Evolutionary conservation across 2,329 filamentous ascomycete species (phyloP).

Genomic region (Trichophyton verrucosum): DNA sequence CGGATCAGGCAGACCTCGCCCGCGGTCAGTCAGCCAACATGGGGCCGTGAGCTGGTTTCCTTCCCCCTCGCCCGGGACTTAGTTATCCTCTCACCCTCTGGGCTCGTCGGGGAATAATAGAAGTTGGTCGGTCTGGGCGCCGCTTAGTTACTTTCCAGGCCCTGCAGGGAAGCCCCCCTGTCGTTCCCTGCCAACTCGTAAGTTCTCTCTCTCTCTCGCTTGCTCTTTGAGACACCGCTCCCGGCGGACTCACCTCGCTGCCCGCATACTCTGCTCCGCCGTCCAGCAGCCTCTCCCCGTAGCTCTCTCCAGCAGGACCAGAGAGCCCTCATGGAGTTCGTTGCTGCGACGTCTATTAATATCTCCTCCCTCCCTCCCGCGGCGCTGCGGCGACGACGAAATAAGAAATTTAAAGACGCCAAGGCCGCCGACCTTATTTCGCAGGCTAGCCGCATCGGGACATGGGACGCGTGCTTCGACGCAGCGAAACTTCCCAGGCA

Average conservation of each 20-base stretch:
- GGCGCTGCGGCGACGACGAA: background rate
- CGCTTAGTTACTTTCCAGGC: background rate
- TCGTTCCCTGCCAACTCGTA: background rate
- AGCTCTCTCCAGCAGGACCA: no score
- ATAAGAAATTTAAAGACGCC: slow-evolving; percentile 1
- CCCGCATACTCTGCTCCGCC: background rate
- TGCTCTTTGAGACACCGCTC: background rate
- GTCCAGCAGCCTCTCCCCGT: background rate
- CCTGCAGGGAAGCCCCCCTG: background rate
- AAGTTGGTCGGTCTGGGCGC: background rate
- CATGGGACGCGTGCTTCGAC: background rate
- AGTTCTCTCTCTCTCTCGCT: background rate
- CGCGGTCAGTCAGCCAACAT: background rate
- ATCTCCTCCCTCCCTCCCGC: background rate
- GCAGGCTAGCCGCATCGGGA: background rate
- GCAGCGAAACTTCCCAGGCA: background rate
- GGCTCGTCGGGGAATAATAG: background rate
- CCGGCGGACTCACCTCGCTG: background rate
- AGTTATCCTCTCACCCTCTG: background rate
- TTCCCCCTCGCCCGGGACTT: background rate
- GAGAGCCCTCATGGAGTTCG: background rate
- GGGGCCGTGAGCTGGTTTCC: background rate
- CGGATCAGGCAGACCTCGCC: background rate
- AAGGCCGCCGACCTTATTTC: slow-evolving; percentile 3
- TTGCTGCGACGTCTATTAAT: background rate